Evolutionary conservation across 1,284 basidiomycete genomes (phyloP).

Genomic region (Mixia osmundae): DNA sequence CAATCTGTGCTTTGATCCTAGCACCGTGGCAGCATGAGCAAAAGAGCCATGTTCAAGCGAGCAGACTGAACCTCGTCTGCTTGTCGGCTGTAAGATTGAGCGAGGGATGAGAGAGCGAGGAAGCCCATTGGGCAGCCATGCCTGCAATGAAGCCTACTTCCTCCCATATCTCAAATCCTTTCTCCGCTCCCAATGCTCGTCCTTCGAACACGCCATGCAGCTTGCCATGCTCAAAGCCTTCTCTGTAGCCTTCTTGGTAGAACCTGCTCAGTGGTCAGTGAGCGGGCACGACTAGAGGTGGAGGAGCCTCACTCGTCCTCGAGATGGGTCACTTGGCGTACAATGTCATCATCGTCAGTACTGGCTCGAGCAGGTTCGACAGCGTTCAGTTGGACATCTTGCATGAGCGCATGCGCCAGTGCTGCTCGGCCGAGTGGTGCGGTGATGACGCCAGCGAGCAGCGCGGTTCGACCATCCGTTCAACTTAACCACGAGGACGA

Average conservation of each 20-base stretch:
- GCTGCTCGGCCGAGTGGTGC: slow-evolving; percentile 52
- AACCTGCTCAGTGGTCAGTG: too few species aligned
- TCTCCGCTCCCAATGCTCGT: slow-evolving; percentile 63
- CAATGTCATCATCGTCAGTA: too few species aligned
- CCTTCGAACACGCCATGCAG: slow-evolving; percentile 83
- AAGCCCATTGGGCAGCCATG: slow-evolving; percentile 45
- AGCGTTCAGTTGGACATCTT: neutral
- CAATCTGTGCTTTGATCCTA: neutral
- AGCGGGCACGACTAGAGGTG: too few species aligned
- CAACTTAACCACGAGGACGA: too few species aligned
- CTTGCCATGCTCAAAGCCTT: slow-evolving; percentile 58
- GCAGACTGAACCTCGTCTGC: neutral
- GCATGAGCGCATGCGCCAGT: neutral
- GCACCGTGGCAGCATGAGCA: neutral
- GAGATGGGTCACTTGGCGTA: too few species aligned
- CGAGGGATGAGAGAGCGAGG: slow-evolving; percentile 16
- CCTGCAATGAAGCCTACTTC: slow-evolving; percentile 84
- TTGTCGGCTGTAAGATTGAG: neutral
- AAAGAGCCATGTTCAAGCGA: neutral
- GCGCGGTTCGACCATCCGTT: slow-evolving; percentile 6
- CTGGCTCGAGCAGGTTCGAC: too few species aligned
- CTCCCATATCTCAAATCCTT: slow-evolving; percentile 90
- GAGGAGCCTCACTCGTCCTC: too few species aligned
- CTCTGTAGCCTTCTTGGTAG: slow-evolving; percentile 48
- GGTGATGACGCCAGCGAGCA: slow-evolving; percentile 48